A percentile compares a stretch with the other conserved stretches of the same genome.
phyloP scores from a whole-genome alignment of 495 filamentous ascomycete species.

The Aspergillus affinis region DNA sequence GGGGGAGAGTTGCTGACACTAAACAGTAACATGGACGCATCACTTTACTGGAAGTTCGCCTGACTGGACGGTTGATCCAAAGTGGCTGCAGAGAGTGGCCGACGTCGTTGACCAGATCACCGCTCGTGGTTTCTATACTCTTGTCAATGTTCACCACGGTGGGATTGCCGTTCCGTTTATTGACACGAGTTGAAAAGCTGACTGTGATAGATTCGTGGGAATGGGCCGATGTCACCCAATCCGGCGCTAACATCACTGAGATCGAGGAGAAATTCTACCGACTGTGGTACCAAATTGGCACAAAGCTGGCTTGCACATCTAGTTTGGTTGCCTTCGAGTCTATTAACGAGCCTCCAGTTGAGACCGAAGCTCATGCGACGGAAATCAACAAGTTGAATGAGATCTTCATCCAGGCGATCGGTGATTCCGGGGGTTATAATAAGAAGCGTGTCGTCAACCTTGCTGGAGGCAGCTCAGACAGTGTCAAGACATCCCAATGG shows the following conservation, averaged over 20 bases:
- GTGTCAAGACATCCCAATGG: slow-evolving; percentile 53
- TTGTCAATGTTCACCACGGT: slow-evolving; percentile 62
- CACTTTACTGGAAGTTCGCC: slow-evolving; percentile 54
- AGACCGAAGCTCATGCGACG: slow-evolving; percentile 47
- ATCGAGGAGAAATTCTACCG: slow-evolving; percentile 58
- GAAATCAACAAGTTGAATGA: slow-evolving; percentile 56
- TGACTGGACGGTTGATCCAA: slow-evolving; percentile 52
- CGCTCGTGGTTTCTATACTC: slow-evolving; percentile 47
- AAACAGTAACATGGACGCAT: slow-evolving; percentile 55
- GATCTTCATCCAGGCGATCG: slow-evolving; percentile 56
- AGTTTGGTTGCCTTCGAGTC: slow-evolving; percentile 58
- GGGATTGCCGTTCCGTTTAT: neutral
- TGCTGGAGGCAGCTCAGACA: slow-evolving; percentile 51
- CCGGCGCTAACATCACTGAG: slow-evolving; percentile 47
- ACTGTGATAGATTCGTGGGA: slow-evolving; percentile 47
- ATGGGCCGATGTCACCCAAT: slow-evolving; percentile 55
- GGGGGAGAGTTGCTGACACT: slow-evolving; percentile 8
- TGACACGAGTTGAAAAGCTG: neutral
- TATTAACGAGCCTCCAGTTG: slow-evolving; percentile 59
- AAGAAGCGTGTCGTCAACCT: slow-evolving; percentile 56
- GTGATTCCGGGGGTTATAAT: slow-evolving; percentile 57
- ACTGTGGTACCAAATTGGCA: slow-evolving; percentile 61
- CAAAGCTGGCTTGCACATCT: slow-evolving; percentile 54
- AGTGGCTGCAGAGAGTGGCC: slow-evolving; percentile 60
- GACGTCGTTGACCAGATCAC: slow-evolving; percentile 59